phyloP scores from a whole-genome alignment of 1,284 basidiomycete genomes.

The Porodaedalea pini region DNA sequence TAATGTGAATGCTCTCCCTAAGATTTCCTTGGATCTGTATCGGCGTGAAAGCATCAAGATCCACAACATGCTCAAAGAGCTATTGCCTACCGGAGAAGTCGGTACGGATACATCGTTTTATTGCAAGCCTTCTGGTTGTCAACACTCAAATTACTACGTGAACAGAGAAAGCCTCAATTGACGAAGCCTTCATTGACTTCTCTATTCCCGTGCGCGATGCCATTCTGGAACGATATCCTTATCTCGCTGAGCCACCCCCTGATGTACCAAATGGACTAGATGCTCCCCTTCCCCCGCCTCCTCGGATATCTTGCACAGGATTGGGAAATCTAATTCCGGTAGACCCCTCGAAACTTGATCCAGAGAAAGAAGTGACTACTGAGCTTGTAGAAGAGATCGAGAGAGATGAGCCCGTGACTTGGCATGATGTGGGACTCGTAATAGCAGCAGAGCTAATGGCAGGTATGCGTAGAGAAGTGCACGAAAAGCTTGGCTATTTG shows the following conservation, averaged over 20 bases:
- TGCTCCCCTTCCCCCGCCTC: conserved; percentile 77
- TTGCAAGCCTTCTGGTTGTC: not conserved
- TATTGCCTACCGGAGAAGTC: conserved; percentile 67
- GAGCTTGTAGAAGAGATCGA: conserved; percentile 28
- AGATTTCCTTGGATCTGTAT: conserved; percentile 95
- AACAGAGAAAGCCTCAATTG: conserved; percentile 78
- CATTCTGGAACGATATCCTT: conserved; percentile 71
- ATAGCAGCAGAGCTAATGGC: conserved; percentile 88
- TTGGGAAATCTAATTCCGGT: conserved; percentile 73
- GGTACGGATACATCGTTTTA: conserved; percentile 39
- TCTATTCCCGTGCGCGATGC: conserved; percentile 72
- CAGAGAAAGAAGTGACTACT: conserved; percentile 17
- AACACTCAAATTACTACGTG: conserved; percentile 1
- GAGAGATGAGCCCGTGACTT: conserved; percentile 47
- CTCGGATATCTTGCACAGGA: conserved; percentile 62
- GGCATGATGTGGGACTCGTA: conserved; percentile 91
- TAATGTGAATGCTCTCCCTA: conserved; percentile 20
- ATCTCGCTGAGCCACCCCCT: conserved; percentile 66
- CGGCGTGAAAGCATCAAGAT: conserved; percentile 89
- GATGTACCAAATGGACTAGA: conserved; percentile 74
- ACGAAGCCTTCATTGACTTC: conserved; percentile 89
- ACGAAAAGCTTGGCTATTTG: conserved; percentile 80
- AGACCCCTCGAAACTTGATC: conserved; percentile 33
- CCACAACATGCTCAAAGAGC: conserved; percentile 79
- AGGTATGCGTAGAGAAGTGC: conserved; percentile 69